Conservation (phyloP, 805 yeast species). For the Grigorovia transvaalensis region DNA sequence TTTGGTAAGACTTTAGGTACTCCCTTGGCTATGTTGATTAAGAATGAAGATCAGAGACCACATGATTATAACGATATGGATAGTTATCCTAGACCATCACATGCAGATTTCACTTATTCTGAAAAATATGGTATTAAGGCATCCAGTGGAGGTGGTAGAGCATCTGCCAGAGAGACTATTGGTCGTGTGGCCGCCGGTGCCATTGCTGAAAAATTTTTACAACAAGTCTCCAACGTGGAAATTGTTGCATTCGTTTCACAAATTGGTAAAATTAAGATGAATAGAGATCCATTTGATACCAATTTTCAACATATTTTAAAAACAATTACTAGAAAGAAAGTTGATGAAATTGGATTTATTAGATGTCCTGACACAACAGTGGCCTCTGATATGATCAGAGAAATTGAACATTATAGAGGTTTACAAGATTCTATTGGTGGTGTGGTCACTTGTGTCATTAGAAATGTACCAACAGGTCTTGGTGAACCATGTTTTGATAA, state of each 20-base stretch:
- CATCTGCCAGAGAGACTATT: conserved; percentile 94
- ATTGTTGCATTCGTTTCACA: conserved; percentile 95
- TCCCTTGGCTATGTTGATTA: conserved; percentile 88
- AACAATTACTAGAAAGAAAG: conserved; percentile 77
- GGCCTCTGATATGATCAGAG: conserved; percentile 71
- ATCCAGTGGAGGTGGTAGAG: conserved; percentile 94
- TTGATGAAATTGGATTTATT: conserved; percentile 80
- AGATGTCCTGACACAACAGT: conserved; percentile 79
- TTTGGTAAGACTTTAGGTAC: conserved; percentile 85
- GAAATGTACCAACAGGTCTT: conserved; percentile 89
- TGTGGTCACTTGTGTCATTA: conserved; percentile 90
- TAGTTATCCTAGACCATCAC: conserved; percentile 92
- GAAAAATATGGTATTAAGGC: conserved; percentile 88
- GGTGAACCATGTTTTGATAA: conserved; percentile 98
- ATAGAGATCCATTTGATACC: conserved; percentile 56
- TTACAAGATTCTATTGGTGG: conserved; percentile 93
- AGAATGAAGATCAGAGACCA: conserved; percentile 94
- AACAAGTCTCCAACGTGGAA: conserved; percentile 70
- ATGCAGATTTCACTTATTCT: conserved; percentile 91
- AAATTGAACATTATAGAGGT: conserved; percentile 80
- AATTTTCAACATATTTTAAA: conserved; percentile 57
- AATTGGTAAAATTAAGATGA: conserved; percentile 72
- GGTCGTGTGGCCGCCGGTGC: conserved; percentile 99
- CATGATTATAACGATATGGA: conserved; percentile 93
- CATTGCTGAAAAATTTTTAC: conserved; percentile 84